phyloP scores from a whole-genome alignment of 805 yeast genomes.

The Zygoascus ofunaensis region DNA sequence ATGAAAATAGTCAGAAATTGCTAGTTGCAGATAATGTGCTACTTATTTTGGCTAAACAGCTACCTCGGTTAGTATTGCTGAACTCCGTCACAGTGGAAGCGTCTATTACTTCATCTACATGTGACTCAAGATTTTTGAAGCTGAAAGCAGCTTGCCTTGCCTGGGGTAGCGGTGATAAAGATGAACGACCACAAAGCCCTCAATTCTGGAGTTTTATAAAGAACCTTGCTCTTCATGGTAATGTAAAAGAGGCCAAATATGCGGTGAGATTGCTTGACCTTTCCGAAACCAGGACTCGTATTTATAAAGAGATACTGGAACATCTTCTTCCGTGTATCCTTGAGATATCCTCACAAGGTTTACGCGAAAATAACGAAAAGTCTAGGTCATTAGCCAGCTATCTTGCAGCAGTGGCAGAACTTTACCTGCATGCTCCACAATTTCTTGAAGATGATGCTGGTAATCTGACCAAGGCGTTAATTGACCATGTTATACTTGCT shows the following conservation, averaged over 20 bases:
- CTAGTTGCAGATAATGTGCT: not conserved
- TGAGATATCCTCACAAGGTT: not conserved
- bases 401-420: constrained; percentile 50
- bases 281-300: constrained; percentile 34
- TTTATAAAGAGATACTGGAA: constrained; percentile 18
- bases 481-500: constrained; percentile 51
- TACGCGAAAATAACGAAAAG: not conserved
- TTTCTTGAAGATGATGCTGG: constrained; percentile 45
- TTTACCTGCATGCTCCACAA: constrained; percentile 41
- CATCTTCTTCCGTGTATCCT: constrained; percentile 19
- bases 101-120: no score
- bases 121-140: no score
- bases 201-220: not conserved
- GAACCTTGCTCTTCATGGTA: constrained; percentile 40
- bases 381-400: not conserved
- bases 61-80: no score
- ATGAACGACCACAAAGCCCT: not conserved
- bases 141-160: no score
- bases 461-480: constrained; percentile 50
- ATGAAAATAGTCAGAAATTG: constrained; percentile 3
- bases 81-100: no score
- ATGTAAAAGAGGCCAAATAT: constrained; percentile 54
- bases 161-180: not conserved
- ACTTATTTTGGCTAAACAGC: not conserved
- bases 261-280: constrained; percentile 50